Evolutionary conservation across 192 early-diverging fungal species (phyloP).

Genomic region (Funneliformis geosporum): DNA sequence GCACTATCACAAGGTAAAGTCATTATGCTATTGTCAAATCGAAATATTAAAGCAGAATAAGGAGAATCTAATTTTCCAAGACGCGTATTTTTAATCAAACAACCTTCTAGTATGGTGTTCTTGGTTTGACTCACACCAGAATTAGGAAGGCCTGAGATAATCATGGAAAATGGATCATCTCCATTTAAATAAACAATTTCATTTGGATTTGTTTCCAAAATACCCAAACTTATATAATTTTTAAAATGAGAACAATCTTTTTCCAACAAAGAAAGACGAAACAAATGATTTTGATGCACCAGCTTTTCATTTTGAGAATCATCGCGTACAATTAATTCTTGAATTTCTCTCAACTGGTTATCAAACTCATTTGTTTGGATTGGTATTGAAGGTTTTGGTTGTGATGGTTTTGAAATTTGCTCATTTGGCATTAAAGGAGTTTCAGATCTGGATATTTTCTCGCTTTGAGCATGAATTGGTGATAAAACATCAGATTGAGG

Average conservation of each 20-base stretch:
- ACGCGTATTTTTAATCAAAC: not conserved
- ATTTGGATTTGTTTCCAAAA: not conserved
- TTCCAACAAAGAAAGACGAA: not conserved
- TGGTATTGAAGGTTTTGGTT: not conserved
- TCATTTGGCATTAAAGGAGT: not conserved
- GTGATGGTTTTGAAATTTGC: not conserved
- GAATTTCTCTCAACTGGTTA: not conserved
- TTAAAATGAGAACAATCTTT: not conserved
- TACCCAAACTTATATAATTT: not conserved
- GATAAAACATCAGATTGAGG: not conserved
- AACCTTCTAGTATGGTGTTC: not conserved
- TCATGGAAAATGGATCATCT: not conserved
- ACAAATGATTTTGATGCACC: not conserved
- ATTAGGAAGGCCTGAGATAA: not conserved
- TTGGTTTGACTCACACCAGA: constrained; percentile 3
- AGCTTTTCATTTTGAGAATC: not conserved
- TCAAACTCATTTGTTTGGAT: not conserved
- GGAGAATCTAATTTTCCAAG: not conserved
- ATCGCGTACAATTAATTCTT: not conserved
- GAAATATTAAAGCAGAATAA: not conserved
- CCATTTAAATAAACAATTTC: not conserved
- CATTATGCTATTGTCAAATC: constrained; percentile 3
- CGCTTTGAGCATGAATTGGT: not conserved
- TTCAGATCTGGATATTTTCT: not conserved
- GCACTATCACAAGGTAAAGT: not conserved